Evolutionary conservation across 2,329 filamentous ascomycete species (phyloP).

Genomic region (Colletotrichum nymphaeae): DNA sequence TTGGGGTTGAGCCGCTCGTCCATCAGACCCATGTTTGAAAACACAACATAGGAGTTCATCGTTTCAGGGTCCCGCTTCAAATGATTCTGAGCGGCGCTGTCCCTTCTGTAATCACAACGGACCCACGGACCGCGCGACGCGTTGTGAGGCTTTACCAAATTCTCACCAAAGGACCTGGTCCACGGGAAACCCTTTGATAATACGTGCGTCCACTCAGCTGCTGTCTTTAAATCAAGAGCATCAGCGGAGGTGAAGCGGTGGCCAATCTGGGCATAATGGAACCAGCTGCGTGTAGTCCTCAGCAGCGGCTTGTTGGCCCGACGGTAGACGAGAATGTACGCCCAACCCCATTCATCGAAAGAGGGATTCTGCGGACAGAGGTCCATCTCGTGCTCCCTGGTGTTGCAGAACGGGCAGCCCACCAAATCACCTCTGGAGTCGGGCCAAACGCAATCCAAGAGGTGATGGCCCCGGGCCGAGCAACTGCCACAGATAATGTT

Average conservation of each 20-base stretch:
- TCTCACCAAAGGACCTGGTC: not conserved
- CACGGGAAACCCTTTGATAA: not conserved
- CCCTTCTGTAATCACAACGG: not conserved
- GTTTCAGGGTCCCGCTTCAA: not conserved
- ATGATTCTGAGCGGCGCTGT: no score
- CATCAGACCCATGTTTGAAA: not conserved
- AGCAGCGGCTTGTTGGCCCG: not conserved
- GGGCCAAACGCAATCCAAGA: not conserved
- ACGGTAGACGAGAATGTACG: not conserved
- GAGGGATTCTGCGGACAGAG: not conserved
- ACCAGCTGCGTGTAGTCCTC: not conserved
- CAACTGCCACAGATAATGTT: not conserved
- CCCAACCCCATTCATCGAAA: not conserved
- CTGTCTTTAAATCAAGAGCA: not conserved
- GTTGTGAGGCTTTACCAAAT: not conserved
- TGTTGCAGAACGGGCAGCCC: not conserved
- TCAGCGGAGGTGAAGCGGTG: not conserved
- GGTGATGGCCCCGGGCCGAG: not conserved
- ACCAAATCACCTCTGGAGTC: not conserved
- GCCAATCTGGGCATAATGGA: not conserved
- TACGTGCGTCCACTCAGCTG: not conserved
- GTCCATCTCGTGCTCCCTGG: not conserved
- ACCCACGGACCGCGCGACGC: not conserved
- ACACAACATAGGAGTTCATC: not conserved
- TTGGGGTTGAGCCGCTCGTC: not conserved